A percentile compares a stretch with the other conserved stretches of the same genome.
phyloP scores from a whole-genome alignment of 2,329 filamentous ascomycete species.

The Fusarium sp. region DNA sequence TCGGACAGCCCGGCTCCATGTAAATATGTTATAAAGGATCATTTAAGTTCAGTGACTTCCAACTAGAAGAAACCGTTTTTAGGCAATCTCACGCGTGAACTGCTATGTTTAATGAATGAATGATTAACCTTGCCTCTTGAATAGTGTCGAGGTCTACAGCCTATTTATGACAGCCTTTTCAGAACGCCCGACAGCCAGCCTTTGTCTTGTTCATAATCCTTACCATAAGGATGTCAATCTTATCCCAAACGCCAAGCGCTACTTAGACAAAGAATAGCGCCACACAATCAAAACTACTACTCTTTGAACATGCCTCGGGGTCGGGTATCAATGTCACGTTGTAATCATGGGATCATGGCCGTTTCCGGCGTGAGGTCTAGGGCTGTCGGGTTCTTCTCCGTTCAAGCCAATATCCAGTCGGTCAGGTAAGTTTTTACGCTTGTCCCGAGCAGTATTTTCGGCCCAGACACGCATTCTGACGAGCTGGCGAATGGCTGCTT shows the following conservation, averaged over 20 bases:
- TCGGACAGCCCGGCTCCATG: slow-evolving; percentile 24
- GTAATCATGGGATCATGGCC: slow-evolving; percentile 64
- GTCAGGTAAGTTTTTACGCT: slow-evolving; percentile 46
- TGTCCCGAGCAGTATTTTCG: slow-evolving; percentile 67
- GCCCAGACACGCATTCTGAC: slow-evolving; percentile 87
- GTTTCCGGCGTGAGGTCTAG: slow-evolving; percentile 47
- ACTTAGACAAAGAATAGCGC: slow-evolving; percentile 14
- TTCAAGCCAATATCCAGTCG: slow-evolving; percentile 51
- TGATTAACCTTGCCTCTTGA: background rate
- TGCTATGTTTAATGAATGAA: background rate
- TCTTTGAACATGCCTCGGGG: slow-evolving; percentile 5
- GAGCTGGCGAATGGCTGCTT: slow-evolving; percentile 83
- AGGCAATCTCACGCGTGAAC: background rate
- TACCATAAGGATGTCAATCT: slow-evolving; percentile 16
- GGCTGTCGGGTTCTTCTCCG: slow-evolving; percentile 48
- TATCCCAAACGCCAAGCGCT: slow-evolving; percentile 37
- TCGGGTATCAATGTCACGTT: slow-evolving; percentile 48
- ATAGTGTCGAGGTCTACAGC: background rate
- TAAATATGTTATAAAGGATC: slow-evolving; percentile 44
- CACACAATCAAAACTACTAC: slow-evolving; percentile 29
- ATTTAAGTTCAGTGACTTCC: slow-evolving; percentile 17
- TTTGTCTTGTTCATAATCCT: slow-evolving; percentile 22
- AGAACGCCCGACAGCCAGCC: slow-evolving; percentile 31
- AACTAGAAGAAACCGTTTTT: background rate
- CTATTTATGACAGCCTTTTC: background rate